Percentiles rank a stretch among this genome's conserved stretches.
phyloP scores from a whole-genome alignment of 2,329 filamentous ascomycete genomes.

The Aureobasidium lini region DNA sequence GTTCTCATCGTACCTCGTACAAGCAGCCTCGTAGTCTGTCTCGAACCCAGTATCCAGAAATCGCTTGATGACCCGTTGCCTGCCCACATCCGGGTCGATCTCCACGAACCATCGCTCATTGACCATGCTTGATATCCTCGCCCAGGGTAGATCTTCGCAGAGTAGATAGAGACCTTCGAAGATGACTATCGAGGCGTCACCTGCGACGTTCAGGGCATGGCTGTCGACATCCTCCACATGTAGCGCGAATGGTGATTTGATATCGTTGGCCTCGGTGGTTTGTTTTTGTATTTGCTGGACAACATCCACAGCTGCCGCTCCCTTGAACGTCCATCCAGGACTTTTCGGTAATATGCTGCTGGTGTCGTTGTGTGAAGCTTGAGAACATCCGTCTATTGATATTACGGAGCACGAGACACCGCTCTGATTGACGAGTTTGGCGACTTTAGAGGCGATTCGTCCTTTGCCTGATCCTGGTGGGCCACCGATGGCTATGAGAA shows the following conservation, averaged over 20 bases:
- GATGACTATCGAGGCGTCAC: constrained; percentile 10
- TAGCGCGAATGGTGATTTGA: constrained; percentile 4
- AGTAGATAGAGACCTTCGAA: constrained; percentile 10
- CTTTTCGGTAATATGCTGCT: neutral
- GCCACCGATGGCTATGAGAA: constrained; percentile 6
- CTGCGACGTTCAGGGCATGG: neutral
- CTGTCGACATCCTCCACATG: neutral
- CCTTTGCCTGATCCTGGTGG: constrained; percentile 8
- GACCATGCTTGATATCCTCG: neutral
- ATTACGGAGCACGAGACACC: constrained; percentile 7
- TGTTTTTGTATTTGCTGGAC: constrained; percentile 2
- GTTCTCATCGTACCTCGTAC: constrained; percentile 7
- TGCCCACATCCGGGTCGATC: neutral
- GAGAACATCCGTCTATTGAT: constrained; percentile 8
- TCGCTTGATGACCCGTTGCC: constrained; percentile 1
- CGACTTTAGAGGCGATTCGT: constrained; percentile 1
- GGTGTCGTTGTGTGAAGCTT: neutral
- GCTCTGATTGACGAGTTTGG: constrained; percentile 7
- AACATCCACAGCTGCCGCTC: constrained; percentile 8
- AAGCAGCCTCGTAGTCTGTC: constrained; percentile 3
- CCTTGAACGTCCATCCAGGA: neutral
- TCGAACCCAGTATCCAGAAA: neutral
- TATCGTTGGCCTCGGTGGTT: neutral
- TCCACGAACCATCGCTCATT: constrained; percentile 10
- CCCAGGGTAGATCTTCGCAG: constrained; percentile 8